These are phyloP conservation scores for Ceratobasidium sp. DNA, from an alignment of 1,284 basidiomycete species.

Conservation along the genomic window DNA sequence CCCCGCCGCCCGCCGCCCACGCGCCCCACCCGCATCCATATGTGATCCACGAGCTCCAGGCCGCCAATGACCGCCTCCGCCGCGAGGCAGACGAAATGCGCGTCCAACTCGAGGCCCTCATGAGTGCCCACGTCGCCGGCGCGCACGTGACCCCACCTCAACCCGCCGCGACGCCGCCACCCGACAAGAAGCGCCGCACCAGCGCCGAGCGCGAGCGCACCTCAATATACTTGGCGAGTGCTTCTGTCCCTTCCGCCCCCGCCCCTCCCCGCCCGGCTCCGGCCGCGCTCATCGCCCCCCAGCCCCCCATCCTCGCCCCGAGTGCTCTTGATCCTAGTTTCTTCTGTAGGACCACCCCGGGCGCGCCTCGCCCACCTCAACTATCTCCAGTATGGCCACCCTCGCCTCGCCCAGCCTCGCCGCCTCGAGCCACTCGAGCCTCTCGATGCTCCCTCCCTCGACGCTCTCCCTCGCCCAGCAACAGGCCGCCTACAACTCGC, in stretches of 20 bases:
- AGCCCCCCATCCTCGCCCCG: constrained; percentile 10
- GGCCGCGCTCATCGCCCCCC: constrained; percentile 19
- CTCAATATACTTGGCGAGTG: constrained; percentile 48
- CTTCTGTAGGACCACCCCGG: constrained; percentile 35
- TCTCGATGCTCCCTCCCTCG: constrained; percentile 25
- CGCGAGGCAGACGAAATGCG: constrained; percentile 58
- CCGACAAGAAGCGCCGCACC: constrained; percentile 42
- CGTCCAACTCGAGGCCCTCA: constrained; percentile 33
- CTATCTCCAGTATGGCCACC: constrained; percentile 23
- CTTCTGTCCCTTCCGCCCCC: constrained; percentile 43
- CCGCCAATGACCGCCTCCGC: constrained; percentile 69
- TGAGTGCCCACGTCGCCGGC: constrained; percentile 19
- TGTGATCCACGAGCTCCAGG: constrained; percentile 75
- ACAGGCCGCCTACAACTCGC: constrained; percentile 38
- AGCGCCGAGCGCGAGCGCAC: constrained; percentile 52
- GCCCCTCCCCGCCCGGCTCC: constrained; percentile 14
- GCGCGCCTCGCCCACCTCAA: constrained; percentile 25
- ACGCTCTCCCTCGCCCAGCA: constrained; percentile 25
- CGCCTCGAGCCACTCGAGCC: constrained; percentile 15
- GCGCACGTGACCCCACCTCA: constrained; percentile 45
- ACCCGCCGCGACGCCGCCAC: constrained; percentile 46
- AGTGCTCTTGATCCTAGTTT: constrained; percentile 46
- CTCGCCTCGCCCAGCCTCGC: constrained; percentile 12
- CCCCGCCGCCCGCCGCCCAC: constrained; percentile 59
- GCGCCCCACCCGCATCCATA: constrained; percentile 62